Percentiles rank a stretch among this genome's conserved stretches.
Evolutionary conservation across 805 yeast species (phyloP).

Genomic region (Teunomyces kruisii): DNA sequence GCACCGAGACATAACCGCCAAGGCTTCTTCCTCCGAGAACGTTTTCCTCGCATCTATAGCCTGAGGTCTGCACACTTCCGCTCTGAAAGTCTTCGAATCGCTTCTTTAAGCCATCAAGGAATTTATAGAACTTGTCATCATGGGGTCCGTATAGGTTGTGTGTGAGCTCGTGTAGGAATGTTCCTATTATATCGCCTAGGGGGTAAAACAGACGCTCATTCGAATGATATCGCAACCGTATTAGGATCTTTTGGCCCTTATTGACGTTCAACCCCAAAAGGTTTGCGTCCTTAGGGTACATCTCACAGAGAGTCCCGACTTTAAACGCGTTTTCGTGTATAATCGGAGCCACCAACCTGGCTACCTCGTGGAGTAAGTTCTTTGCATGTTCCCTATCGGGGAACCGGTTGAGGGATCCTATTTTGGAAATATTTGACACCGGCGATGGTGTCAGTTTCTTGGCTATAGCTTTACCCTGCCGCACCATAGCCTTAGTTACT

Average conservation of each 20-base stretch:
- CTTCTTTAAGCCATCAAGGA: slow-evolving; percentile 58
- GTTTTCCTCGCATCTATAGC: slow-evolving; percentile 50
- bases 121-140: slow-evolving; percentile 64
- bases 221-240: slow-evolving; percentile 63
- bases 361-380: slow-evolving; percentile 64
- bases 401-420: slow-evolving; percentile 37
- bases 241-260: slow-evolving; percentile 66
- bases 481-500: not conserved
- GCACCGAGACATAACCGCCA: slow-evolving; percentile 15
- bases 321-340: slow-evolving; percentile 66
- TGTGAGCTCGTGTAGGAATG: slow-evolving; percentile 84
- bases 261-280: slow-evolving; percentile 84
- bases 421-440: slow-evolving; percentile 31
- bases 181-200: slow-evolving; percentile 66
- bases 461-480: slow-evolving; percentile 1
- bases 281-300: slow-evolving; percentile 67
- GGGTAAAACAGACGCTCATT: slow-evolving; percentile 60
- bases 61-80: slow-evolving; percentile 44
- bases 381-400: slow-evolving; percentile 39
- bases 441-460: slow-evolving; percentile 32
- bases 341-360: slow-evolving; percentile 71
- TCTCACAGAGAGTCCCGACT: slow-evolving; percentile 72
- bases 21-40: slow-evolving; percentile 40
- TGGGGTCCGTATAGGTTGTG: slow-evolving; percentile 85
- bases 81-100: slow-evolving; percentile 48